A percentile compares a stretch with the other conserved stretches of the same genome.
These are phyloP conservation scores for Fusarium sp. DNA, from an alignment of 2,329 filamentous ascomycete species.

Conservation along the genomic window DNA sequence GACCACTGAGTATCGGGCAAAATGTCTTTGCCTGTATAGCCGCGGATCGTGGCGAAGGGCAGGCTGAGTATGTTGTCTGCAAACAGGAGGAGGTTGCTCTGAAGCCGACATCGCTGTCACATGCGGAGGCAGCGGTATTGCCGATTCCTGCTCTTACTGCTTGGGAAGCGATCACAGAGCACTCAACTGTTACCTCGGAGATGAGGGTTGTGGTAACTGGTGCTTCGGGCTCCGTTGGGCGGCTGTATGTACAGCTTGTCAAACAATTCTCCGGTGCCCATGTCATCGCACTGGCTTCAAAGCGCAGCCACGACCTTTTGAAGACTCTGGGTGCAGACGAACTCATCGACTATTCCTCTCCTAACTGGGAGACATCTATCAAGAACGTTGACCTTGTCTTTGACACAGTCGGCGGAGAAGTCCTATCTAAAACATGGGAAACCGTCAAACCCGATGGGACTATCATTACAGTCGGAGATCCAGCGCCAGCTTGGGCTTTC, in stretches of 20 bases:
- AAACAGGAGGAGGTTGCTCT: neutral
- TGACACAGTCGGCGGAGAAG: conserved; percentile 8
- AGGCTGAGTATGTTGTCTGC: conserved; percentile 13
- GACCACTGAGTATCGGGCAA: neutral
- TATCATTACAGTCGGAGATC: conserved; percentile 52
- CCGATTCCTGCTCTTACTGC: conserved; percentile 25
- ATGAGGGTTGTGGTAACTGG: conserved; percentile 14
- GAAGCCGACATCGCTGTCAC: neutral
- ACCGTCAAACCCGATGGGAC: conserved; percentile 45
- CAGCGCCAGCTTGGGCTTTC: conserved; percentile 50
- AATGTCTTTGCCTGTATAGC: neutral
- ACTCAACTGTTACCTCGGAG: fast-evolving
- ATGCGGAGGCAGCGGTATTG: conserved; percentile 2
- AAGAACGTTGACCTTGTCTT: conserved; percentile 1
- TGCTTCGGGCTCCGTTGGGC: conserved; percentile 25
- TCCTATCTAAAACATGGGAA: conserved; percentile 46
- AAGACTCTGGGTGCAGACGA: conserved; percentile 36
- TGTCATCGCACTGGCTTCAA: conserved; percentile 47
- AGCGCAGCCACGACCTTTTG: conserved; percentile 25
- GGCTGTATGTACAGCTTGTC: conserved; percentile 47
- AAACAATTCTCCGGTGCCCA: conserved; percentile 29
- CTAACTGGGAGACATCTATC: conserved; percentile 35
- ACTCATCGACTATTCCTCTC: conserved; percentile 44
- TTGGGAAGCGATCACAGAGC: conserved; percentile 14
- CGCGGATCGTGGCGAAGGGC: neutral